Conservation (phyloP, 768 basidiomycete genomes). For the Pleurotus citrinopileatus region DNA sequence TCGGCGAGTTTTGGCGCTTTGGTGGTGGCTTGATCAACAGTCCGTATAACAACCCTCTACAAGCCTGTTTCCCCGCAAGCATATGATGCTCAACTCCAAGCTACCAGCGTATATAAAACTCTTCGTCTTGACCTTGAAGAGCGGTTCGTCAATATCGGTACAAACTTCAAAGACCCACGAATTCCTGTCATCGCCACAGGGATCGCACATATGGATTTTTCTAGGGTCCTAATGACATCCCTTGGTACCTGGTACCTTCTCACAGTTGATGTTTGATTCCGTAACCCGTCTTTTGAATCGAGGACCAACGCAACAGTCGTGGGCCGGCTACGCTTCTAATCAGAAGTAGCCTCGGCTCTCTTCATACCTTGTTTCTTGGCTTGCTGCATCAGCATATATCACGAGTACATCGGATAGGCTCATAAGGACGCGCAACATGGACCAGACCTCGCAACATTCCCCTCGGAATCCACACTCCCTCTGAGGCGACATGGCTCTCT, state of each 20-base stretch:
- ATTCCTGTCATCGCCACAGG: slow-evolving; percentile 6
- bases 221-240: not conserved
- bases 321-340: slow-evolving; percentile 1
- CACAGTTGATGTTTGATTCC: not conserved
- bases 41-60: not conserved
- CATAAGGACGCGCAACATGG: not conserved
- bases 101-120: no score
- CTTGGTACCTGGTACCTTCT: slow-evolving; percentile 6
- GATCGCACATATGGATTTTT: not conserved
- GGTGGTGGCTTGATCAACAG: no score
- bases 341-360: not conserved
- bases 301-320: slow-evolving; percentile 1
- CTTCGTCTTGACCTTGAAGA: not conserved
- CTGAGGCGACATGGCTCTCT: slow-evolving; percentile 1
- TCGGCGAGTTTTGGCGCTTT: not conserved
- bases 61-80: not conserved
- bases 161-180: not conserved
- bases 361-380: not conserved
- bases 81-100: not conserved
- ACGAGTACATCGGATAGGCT: not conserved
- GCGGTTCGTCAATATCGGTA: not conserved
- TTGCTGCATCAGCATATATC: not conserved
- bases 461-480: not conserved
- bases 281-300: not conserved
- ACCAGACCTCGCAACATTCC: not conserved